Base-by-base conservation (phyloP, 768 basidiomycete species). In the Coprinopsis strossmayeri region DNA sequence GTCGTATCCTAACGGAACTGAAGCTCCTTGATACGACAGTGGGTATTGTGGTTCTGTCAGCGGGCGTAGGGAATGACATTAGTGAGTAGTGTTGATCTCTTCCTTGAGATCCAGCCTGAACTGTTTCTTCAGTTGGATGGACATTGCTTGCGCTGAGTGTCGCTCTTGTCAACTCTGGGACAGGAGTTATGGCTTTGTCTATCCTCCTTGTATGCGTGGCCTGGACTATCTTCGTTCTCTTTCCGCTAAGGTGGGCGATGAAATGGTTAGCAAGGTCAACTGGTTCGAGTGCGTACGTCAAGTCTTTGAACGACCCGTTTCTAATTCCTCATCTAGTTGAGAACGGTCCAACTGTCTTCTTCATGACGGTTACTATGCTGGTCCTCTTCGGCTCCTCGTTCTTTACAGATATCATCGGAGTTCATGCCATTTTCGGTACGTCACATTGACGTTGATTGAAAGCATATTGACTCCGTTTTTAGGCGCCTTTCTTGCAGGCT, bases 371-470 rank as follows among this genome's bases (percentile, higher is more conserved):
- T 1, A 84, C 83, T 13, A 84, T 95, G 48, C 65, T 95, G 12
- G 64, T 90, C 5, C 69, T 92, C 11, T 94, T 98, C 65, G 82
- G 79, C 0, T 87, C 82, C 5, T 89, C 93, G 0, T 98, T 95
- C 65, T 85, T 98, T 61, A 96, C 93, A 1, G 93, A 95, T 57
- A 72, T 87, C 47, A 92, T 97, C 56, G 95, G 92, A 18, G 88
- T 91, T 1, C 87, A 91, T 59, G 85, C 91, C 30, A 91, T 94
- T 53, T 95, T 95, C 59, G 92, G 92, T 77, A 48, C 24, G 67
- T 50, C 24, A 2, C 11, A 18, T 38, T 11, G 5, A 7, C 18
- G 17, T 10, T 38, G 35, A 38, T 34, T n/a, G n/a, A 32, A 5
- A 34, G 9, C 24, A 25, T 52, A 13, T 52, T 25, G 5, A n/a